These are phyloP conservation scores for Phytopythium chamaehyphon DNA, from an alignment of 352 stramenopile species.

Conservation along the genomic window DNA sequence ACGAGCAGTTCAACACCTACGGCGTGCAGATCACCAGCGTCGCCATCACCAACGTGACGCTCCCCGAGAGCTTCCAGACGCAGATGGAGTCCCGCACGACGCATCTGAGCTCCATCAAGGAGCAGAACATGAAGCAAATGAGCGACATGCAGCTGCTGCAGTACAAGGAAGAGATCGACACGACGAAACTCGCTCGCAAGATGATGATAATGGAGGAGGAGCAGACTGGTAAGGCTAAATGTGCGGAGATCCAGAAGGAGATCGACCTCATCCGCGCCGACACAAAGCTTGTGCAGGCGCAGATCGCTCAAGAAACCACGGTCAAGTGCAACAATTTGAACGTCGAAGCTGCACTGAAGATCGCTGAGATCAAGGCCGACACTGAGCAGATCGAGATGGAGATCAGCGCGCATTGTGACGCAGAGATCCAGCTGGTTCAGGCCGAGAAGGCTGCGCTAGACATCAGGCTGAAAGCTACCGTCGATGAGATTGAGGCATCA, in stretches of 20 bases:
- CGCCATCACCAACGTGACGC: slow-evolving; percentile 13
- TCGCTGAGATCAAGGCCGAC: slow-evolving; percentile 39
- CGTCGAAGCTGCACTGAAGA: slow-evolving; percentile 35
- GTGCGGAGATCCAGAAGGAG: slow-evolving; percentile 52
- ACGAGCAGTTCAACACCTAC: slow-evolving; percentile 69
- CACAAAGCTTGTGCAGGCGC: slow-evolving; percentile 39
- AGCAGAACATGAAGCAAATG: slow-evolving; percentile 80
- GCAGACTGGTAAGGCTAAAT: slow-evolving; percentile 47
- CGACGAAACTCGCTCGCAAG: slow-evolving; percentile 39
- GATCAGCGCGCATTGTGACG: slow-evolving; percentile 35
- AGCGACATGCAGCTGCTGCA: slow-evolving; percentile 73
- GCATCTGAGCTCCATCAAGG: slow-evolving; percentile 59
- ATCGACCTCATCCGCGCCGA: slow-evolving; percentile 51
- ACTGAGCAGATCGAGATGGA: slow-evolving; percentile 39
- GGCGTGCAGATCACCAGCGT: slow-evolving; percentile 70
- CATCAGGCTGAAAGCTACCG: slow-evolving; percentile 31
- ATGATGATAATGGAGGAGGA: slow-evolving; percentile 62
- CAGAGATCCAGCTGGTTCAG: slow-evolving; percentile 38
- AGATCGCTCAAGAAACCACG: slow-evolving; percentile 48
- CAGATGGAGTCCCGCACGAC: slow-evolving; percentile 70
- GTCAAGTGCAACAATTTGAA: slow-evolving; percentile 44
- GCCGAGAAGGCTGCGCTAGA: slow-evolving; percentile 28
- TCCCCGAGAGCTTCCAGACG: slow-evolving; percentile 53
- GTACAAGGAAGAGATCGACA: slow-evolving; percentile 54
- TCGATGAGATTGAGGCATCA: slow-evolving; percentile 22